Evolutionary conservation across 1,284 basidiomycete genomes (phyloP), one percentile per base, ranked within the genome.

Genomic region (Ganoderma resinaceum): DNA sequence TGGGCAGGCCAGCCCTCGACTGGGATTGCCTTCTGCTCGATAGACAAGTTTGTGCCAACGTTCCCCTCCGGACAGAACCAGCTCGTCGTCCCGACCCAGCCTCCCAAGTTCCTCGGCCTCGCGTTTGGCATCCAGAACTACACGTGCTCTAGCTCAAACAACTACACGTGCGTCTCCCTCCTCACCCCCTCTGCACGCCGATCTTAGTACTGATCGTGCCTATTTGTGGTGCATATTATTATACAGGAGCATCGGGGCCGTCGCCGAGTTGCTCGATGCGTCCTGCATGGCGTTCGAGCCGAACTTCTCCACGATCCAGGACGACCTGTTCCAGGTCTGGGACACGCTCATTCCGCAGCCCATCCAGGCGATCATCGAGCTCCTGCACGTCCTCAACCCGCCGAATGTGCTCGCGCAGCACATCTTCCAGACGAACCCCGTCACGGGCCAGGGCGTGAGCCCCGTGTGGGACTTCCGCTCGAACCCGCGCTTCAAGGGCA

Each of bases 401-500:
- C 74, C 77, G 69, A 46, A 76, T 75, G 65, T 77, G 35, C 83
- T 89, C 66, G 88, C 87, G 4, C 81, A 86, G 70, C 89, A 91
- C 76, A 89, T 86, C 80, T 91, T 87, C 75, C 78, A 86, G 29
- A 62, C 79, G 16, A 85, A 85, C 73, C 83, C 85, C 7, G 70
- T 77, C 57, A 80, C 82, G 1, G 84, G 82, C 23, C 67, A 76
- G n/a, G 83, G 85, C n/a, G 65, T 86, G 57, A 82, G 78, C 66
- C 87, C 88, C 11, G 84, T 85, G 70, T 90, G 88, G 84, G 88
- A 90, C 79, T 88, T 87, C 78, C 83, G 83, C n/a, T 80, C 80
- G 12, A 59, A 59, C 37, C 79, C 79, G 20, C 75, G 77, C n/a
- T 77, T 78, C 66, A 58, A 74, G 65, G 85, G 86, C 16, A 82